These are phyloP conservation scores for Cucumis sativus DNA, from an alignment of 306 rosid species.

Conservation along the genomic window Cucumber_9930_V3 NC_026657.2:8067501-8068000, in stretches of 20 bases:
- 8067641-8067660: constrained; percentile 87
- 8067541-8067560: constrained; percentile 75
- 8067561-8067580: constrained; percentile 85
- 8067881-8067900: not conserved
- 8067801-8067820: not conserved
- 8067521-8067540: not conserved
- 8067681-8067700: constrained; percentile 83
- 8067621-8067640: constrained; percentile 77
- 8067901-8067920: not conserved
- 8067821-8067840: not conserved
- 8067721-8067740: constrained; percentile 42
- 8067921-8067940: not conserved
- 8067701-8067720: constrained; percentile 91
- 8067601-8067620: constrained; percentile 68
- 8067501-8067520: not conserved
- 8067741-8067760: constrained; percentile 26
- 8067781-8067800: not conserved
- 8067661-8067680: constrained; percentile 74
- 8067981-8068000: not conserved
- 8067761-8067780: not conserved
- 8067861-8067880: not conserved
- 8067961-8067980: not conserved
- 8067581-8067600: constrained; percentile 79
- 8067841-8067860: not conserved
- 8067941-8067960: not conserved